Evolutionary conservation across 1,139 yeast genomes (phyloP), one percentile per base, ranked within the genome.

Genomic region (Diutina neorugosa): DNA sequence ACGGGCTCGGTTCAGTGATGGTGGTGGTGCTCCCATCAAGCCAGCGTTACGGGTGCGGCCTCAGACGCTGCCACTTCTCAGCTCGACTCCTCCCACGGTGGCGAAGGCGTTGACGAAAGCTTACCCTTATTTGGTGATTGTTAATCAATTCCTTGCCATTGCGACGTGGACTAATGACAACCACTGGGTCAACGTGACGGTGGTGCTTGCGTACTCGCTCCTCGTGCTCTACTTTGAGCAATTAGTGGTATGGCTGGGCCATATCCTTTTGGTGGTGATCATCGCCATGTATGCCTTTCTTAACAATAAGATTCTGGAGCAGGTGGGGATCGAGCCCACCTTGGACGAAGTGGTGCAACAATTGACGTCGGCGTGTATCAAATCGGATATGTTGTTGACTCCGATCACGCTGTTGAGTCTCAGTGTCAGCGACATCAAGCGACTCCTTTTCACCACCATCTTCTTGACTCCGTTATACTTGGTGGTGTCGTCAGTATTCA

Each of bases 101-200:
- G 84, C 96, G 34, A 86, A 86, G 61, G 87, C 95, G 4, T 74
- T 91, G 54, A 80, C 90, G 52, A 78, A 81, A 57, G 81, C 96
- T 8, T 90, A 91, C 64, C 97, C 97, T 2, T 86, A 88, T 62
- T 72, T 91, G 52, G 74, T 86, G 49, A 77, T 87, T 4, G 80
- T 82, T 11, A 89, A 90, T 65, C 82, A 83, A 60, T 57, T 79
- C 7, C 71, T 90, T 54, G 81, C 90, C 42, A 74, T 91, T 37
- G 67, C 87, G 34, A 91, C 98, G 0, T 93, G 98, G 98, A 88
- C 97, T 1, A 84, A 84, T 56, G 91, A 86, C 48, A 95, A 89
- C 65, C 75, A 78, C 51, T 89, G 94, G 89, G 70, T 84, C 56
- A 83, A 90, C 60, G 70, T 87, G 27, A 73, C 88, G 40, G 62